Conservation (phyloP, 208 protist genomes). For the Polymyxa betae region DNA sequence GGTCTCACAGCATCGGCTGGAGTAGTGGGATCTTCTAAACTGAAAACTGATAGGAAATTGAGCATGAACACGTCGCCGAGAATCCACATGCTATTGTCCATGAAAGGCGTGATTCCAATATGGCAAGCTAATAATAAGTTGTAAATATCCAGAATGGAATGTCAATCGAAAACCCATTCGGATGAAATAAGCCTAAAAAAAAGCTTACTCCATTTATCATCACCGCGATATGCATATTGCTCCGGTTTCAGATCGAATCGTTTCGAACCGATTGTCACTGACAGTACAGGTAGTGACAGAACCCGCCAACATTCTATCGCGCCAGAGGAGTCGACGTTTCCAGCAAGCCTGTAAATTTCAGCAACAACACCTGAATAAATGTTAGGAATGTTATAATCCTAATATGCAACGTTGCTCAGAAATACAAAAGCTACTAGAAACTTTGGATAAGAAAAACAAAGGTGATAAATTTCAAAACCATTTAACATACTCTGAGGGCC, state of each 20-base stretch:
- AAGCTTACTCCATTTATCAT: too few relatives aligned
- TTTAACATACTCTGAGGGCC: too few relatives aligned
- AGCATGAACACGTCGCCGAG: background rate
- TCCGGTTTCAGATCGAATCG: background rate
- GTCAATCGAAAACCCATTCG: too few relatives aligned
- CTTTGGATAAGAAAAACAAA: too few relatives aligned
- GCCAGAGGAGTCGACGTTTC: too few relatives aligned
- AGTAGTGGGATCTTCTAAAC: background rate
- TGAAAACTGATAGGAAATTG: background rate
- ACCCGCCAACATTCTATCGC: background rate
- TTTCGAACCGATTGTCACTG: background rate
- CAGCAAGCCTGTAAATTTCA: background rate
- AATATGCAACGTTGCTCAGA: too few relatives aligned
- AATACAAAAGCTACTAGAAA: too few relatives aligned
- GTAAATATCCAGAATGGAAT: too few relatives aligned
- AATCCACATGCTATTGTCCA: background rate
- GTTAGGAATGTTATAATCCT: too few relatives aligned
- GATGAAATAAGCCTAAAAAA: too few relatives aligned
- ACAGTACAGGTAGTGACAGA: background rate
- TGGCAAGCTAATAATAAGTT: too few relatives aligned
- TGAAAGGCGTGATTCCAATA: background rate
- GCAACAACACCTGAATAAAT: background rate
- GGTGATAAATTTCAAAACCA: too few relatives aligned
- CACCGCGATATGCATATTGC: background rate
- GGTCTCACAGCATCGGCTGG: background rate